phyloP scores from a whole-genome alignment of 768 basidiomycete genomes.

The Macrolepiota fuliginosa region DNA sequence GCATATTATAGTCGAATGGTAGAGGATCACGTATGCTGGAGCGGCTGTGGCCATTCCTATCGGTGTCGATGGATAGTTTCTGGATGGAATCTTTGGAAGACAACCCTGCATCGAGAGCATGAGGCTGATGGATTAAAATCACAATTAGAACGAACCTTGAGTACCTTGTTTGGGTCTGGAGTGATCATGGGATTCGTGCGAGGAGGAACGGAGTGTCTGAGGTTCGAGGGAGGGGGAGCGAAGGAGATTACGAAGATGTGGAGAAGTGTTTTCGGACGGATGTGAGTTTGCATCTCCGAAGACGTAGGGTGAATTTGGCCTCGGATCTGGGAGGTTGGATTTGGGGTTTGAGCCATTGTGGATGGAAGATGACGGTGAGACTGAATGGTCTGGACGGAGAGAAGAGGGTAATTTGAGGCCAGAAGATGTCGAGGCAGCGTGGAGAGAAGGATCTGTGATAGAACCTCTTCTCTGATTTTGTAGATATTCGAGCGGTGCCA shows the following conservation, averaged over 20 bases:
- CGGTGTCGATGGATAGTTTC: slow-evolving; percentile 13
- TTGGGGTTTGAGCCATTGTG: slow-evolving; percentile 29
- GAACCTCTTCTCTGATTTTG: slow-evolving; percentile 83
- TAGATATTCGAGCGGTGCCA: slow-evolving; percentile 75
- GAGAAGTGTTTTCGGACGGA: slow-evolving; percentile 28
- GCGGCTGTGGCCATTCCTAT: slow-evolving; percentile 14
- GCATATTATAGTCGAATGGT: slow-evolving; percentile 67
- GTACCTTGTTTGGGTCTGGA: slow-evolving; percentile 28
- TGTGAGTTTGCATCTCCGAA: slow-evolving; percentile 63
- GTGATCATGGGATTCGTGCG: slow-evolving; percentile 26
- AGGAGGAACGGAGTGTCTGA: slow-evolving; percentile 24
- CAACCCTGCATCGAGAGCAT: slow-evolving; percentile 11
- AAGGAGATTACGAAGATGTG: slow-evolving; percentile 57
- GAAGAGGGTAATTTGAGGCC: slow-evolving; percentile 22
- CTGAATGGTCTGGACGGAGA: slow-evolving; percentile 16
- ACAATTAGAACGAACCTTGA: background rate
- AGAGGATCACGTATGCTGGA: slow-evolving; percentile 37
- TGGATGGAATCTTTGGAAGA: slow-evolving; percentile 15
- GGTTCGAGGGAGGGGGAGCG: slow-evolving; percentile 56
- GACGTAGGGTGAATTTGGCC: slow-evolving; percentile 65
- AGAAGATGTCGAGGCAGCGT: slow-evolving; percentile 44
- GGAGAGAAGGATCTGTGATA: slow-evolving; percentile 79
- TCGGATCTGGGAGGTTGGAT: slow-evolving; percentile 39
- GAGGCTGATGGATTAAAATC: slow-evolving; percentile 6
- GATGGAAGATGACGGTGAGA: slow-evolving; percentile 26